Evolutionary conservation across 78 protist species (phyloP).

Genomic region (Dictyostelium citrinum): DNA sequence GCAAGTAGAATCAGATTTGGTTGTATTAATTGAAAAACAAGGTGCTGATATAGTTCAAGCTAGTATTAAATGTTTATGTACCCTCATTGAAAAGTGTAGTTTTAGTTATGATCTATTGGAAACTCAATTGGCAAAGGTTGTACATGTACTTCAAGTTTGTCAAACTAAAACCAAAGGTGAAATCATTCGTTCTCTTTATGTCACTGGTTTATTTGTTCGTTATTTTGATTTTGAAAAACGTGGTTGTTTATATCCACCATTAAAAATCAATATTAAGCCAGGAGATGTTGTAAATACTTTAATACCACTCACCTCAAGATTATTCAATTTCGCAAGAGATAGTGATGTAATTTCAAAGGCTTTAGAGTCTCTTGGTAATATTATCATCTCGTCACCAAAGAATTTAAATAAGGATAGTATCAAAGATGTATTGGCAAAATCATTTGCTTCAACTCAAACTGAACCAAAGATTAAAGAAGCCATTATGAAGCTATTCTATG

Average conservation of each 20-base stretch:
- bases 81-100: conserved; percentile 2
- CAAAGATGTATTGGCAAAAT: not conserved
- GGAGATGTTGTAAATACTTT: not conserved
- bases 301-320: not conserved
- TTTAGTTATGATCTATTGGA: not conserved
- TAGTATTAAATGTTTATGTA: conserved; percentile 35
- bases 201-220: conserved; percentile 21
- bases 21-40: conserved; percentile 9
- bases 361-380: conserved; percentile 63
- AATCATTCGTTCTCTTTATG: conserved; percentile 20
- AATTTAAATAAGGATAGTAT: conserved; percentile 18
- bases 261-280: not conserved
- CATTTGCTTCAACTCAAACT: not conserved
- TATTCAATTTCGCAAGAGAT: conserved; percentile 13
- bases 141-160: not conserved
- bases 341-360: conserved; percentile 34
- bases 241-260: not conserved
- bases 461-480: conserved; percentile 27
- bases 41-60: conserved; percentile 11
- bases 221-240: conserved; percentile 25
- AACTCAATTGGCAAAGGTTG: not conserved
- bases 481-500: not conserved
- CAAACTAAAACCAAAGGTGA: not conserved
- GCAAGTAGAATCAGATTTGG: conserved; percentile 9
- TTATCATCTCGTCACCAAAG: conserved; percentile 30